These are phyloP conservation scores for Ogataea philodendri DNA, from an alignment of 805 yeast species.

Conservation along the genomic window DNA sequence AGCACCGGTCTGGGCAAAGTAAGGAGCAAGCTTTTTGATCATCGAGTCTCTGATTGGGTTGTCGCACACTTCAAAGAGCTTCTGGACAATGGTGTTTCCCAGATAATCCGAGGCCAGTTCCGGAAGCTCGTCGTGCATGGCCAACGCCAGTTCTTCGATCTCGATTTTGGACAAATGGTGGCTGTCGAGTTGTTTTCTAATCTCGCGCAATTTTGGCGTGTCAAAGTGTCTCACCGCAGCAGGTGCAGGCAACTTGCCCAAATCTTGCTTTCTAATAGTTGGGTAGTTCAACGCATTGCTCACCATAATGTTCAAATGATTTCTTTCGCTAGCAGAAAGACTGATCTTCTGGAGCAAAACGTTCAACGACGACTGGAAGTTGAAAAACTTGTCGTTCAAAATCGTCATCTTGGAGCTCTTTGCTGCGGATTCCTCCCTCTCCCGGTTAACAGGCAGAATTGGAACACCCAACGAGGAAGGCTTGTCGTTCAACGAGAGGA, in stretches of 20 bases:
- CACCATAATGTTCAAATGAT: constrained; percentile 47
- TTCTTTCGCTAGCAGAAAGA: constrained; percentile 45
- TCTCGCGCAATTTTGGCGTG: constrained; percentile 83
- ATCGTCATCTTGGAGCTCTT: constrained; percentile 21
- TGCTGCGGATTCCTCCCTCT: constrained; percentile 14
- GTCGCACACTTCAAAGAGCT: constrained; percentile 71
- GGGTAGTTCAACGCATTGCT: constrained; percentile 42
- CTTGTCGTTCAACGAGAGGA: constrained; percentile 32
- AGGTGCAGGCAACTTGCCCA: constrained; percentile 79
- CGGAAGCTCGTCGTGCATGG: constrained; percentile 86
- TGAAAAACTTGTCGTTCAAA: constrained; percentile 22
- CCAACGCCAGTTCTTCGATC: constrained; percentile 75
- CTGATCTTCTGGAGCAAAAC: constrained; percentile 14
- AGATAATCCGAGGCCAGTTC: constrained; percentile 88
- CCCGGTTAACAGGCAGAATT: constrained; percentile 14
- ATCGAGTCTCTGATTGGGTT: constrained; percentile 73
- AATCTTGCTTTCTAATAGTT: constrained; percentile 45
- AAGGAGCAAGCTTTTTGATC: constrained; percentile 75
- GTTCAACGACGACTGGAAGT: constrained; percentile 21
- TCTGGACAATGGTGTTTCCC: constrained; percentile 95
- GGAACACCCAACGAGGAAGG: constrained; percentile 13
- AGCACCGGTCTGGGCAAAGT: constrained; percentile 84
- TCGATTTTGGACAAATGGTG: constrained; percentile 54
- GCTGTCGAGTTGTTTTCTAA: constrained; percentile 69
- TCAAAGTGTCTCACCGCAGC: constrained; percentile 70